Evolutionary conservation across 1,139 yeast genomes (phyloP), one percentile per base, ranked within the genome.

Genomic region (Diutina mesorugosa): DNA sequence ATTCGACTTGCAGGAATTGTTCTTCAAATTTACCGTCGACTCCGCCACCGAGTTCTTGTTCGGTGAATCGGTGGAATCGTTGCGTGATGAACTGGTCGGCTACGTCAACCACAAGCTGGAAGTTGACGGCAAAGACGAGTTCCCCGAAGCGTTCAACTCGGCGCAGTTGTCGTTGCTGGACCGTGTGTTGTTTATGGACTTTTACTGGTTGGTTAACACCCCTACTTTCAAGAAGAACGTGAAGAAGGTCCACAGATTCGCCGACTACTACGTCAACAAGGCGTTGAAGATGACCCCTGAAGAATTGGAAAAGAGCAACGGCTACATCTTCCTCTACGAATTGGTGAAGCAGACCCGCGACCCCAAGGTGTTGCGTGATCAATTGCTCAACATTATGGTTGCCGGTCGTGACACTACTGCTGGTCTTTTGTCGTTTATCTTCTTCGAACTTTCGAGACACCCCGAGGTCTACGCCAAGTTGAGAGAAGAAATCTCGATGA

Each of bases 381-480:
- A 69, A 59, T 60, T 67, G 47, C 62, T 70, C 60, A 69, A 68
- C 58, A 69, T 70, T 51, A 64, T 69, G 67, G 62, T 70, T 54
- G 73, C 73, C 18, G 73, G 72, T 28, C 62, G 73, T 59, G 69
- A 68, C 58, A 70, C 72, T 47, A 70, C 73, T 12, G 72, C 72
- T 30, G 67, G 70, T 7, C 63, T 70, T 54, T 62, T 70, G 57
- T 61, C 72, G 3, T 65, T 67, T 59, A 59, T 65, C n/a, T 61
- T 67, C 55, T 69, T 59, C 53, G 71, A 67, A 60, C 60, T 69
- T 56, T 61, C 70, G 3, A 59, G 64, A 54, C 62, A 65, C 56
- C 69, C 68, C 18, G 61, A 62, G 2, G 59, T 67, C 16, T 69
- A 61, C 62, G 61, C 58, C 10, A 65, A 65, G 56, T 63, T 69